Conservation (phyloP, 495 filamentous ascomycete genomes). For the Penicillium coffeae region DNA sequence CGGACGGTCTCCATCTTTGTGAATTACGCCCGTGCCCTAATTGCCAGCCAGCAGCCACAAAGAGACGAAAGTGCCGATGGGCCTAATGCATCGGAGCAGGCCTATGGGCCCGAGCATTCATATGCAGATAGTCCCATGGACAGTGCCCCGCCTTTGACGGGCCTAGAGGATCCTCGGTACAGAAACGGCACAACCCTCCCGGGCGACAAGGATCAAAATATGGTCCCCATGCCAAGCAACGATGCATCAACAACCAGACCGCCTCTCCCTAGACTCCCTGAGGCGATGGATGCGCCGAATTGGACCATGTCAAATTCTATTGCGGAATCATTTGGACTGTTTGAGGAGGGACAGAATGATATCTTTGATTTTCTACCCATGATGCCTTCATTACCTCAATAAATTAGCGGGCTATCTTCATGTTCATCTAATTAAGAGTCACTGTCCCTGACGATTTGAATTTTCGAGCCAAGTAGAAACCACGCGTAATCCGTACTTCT, state of each 20-base stretch:
- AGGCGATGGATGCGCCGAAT: slow-evolving; percentile 39
- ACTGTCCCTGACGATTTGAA: background rate
- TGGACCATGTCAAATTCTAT: slow-evolving; percentile 43
- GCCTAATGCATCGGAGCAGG: slow-evolving; percentile 14
- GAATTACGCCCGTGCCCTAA: slow-evolving; percentile 37
- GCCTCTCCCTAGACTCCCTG: slow-evolving; percentile 27
- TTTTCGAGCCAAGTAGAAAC: background rate
- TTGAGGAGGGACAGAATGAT: slow-evolving; percentile 43
- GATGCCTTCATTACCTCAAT: slow-evolving; percentile 38
- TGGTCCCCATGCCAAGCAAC: slow-evolving; percentile 17
- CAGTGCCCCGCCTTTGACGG: slow-evolving; percentile 17
- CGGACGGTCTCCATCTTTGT: slow-evolving; percentile 43
- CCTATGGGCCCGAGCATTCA: slow-evolving; percentile 11
- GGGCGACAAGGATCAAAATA: slow-evolving; percentile 20
- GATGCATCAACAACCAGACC: slow-evolving; percentile 26
- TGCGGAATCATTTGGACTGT: slow-evolving; percentile 43
- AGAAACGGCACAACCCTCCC: slow-evolving; percentile 14
- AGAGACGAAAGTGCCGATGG: slow-evolving; percentile 17
- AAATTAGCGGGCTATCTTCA: background rate
- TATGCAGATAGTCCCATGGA: slow-evolving; percentile 19
- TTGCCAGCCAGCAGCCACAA: slow-evolving; percentile 28
- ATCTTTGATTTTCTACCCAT: slow-evolving; percentile 43
- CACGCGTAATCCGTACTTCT: background rate
- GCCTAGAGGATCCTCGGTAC: slow-evolving; percentile 22
- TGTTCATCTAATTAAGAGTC: background rate